Percentiles rank a stretch among this genome's conserved stretches.
phyloP scores from a whole-genome alignment of 306 rosid genomes.

The Casuarina glauca region DNA sequence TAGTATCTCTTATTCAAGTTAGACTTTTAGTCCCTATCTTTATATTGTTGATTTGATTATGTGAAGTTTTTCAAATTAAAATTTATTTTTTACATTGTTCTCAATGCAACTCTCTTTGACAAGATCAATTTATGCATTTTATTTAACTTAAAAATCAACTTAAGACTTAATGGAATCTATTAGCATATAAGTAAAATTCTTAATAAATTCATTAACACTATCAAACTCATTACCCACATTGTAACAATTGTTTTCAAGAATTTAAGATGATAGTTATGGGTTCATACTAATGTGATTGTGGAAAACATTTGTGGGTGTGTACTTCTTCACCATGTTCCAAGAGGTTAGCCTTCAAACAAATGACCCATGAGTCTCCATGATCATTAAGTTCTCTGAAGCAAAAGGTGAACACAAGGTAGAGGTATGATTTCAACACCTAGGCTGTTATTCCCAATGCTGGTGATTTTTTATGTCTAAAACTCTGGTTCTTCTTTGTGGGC shows the following conservation, averaged over 20 bases:
- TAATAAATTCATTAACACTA: too few species aligned
- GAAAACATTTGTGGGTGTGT: constrained; percentile 98
- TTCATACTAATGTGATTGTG: constrained; percentile 34
- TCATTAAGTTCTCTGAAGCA: constrained; percentile 85
- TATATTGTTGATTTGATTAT: not conserved
- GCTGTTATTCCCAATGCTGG: too few species aligned
- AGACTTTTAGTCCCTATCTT: not conserved
- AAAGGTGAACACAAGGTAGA: constrained; percentile 98
- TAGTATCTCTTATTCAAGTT: constrained; percentile 92
- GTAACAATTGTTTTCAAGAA: not conserved
- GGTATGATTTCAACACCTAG: constrained; percentile 41
- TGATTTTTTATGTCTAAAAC: not conserved
- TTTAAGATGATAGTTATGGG: constrained; percentile 3
- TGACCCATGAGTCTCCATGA: constrained; percentile 81
- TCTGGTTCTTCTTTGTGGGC: constrained; percentile 43
- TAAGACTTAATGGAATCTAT: too few species aligned
- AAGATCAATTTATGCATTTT: too few species aligned
- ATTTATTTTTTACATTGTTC: too few species aligned
- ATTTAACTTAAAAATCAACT: too few species aligned
- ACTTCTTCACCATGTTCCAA: constrained; percentile 81
- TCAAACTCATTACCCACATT: too few species aligned
- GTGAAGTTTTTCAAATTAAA: not conserved
- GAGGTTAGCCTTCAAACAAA: constrained; percentile 79
- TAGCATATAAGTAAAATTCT: too few species aligned
- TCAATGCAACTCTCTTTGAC: too few species aligned